phyloP scores from a whole-genome alignment of 371 early-diverging fungal species.

The Syncephalastrum sp. region DNA sequence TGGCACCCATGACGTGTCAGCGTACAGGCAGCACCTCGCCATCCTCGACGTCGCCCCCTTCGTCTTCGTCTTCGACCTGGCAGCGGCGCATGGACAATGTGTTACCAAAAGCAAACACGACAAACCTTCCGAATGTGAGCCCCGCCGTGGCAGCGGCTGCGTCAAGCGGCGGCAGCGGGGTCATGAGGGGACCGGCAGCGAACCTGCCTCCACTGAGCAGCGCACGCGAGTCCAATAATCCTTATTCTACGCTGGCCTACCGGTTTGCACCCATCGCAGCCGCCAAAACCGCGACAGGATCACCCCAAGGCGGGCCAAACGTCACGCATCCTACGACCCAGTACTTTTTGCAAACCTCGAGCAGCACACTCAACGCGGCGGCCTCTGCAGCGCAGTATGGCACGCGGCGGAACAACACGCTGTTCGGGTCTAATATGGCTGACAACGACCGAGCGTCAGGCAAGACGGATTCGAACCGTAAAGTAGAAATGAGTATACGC shows the following conservation, averaged over 20 bases:
- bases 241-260: constrained; percentile 18
- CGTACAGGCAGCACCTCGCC: constrained; percentile 2
- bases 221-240: constrained; percentile 16
- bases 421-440: constrained; percentile 15
- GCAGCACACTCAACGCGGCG: constrained; percentile 28
- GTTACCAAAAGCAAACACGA: background rate
- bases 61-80: constrained; percentile 2
- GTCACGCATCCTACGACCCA: constrained; percentile 31
- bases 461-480: constrained; percentile 20
- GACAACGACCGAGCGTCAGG: constrained; percentile 23
- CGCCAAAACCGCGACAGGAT: constrained; percentile 13
- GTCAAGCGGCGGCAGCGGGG: too few relatives aligned
- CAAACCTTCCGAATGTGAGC: too few relatives aligned
- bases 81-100: constrained; percentile 2
- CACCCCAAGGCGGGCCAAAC: constrained; percentile 13
- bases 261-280: constrained; percentile 19
- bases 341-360: constrained; percentile 30
- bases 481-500: constrained; percentile 27
- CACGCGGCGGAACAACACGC: constrained; percentile 12
- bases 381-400: constrained; percentile 23
- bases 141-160: too few relatives aligned
- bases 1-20: constrained; percentile 28
- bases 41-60: background rate
- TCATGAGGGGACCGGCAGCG: background rate
- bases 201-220: constrained; percentile 7